A percentile compares a stretch with the other conserved stretches of the same genome.
Conservation (phyloP, 495 filamentous ascomycete genomes). For the Platismatia glauca region DNA sequence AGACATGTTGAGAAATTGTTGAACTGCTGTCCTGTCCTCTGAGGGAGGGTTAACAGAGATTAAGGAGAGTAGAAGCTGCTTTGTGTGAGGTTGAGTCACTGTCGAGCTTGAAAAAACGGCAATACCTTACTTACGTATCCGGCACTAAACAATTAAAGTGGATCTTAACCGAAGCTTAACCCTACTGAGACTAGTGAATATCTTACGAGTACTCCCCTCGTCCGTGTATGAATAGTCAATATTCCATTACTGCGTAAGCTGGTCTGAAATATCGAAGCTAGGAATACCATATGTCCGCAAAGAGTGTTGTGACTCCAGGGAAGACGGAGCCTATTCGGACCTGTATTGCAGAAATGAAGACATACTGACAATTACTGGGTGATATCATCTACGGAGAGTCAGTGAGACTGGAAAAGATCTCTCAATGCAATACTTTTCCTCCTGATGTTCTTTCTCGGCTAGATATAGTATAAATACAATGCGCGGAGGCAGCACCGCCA, state of each 20-base stretch:
- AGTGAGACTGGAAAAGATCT: not conserved
- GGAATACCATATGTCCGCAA: no score
- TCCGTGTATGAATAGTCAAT: no score
- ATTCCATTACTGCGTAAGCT: no score
- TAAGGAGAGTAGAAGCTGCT: not conserved
- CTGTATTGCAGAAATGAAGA: not conserved
- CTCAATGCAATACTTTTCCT: not conserved
- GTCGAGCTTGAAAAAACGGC: not conserved
- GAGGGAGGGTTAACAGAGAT: not conserved
- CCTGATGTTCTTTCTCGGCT: not conserved
- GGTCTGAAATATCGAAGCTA: not conserved
- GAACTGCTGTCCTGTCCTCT: not conserved
- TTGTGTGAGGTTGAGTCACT: not conserved
- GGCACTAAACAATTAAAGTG: not conserved
- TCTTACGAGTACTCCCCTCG: no score
- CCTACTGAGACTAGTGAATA: no score
- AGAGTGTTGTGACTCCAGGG: not conserved
- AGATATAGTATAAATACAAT: not conserved
- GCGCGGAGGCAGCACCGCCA: not conserved
- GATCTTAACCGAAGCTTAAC: not conserved
- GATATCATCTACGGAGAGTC: not conserved
- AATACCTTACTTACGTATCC: no score
- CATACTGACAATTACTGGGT: not conserved
- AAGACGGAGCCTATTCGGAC: not conserved
- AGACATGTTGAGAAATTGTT: not conserved